A percentile compares a stretch with the other conserved stretches of the same genome.
Evolutionary conservation across 257 asterid species (phyloP).

Genomic region (Salvia splendens): DNA sequence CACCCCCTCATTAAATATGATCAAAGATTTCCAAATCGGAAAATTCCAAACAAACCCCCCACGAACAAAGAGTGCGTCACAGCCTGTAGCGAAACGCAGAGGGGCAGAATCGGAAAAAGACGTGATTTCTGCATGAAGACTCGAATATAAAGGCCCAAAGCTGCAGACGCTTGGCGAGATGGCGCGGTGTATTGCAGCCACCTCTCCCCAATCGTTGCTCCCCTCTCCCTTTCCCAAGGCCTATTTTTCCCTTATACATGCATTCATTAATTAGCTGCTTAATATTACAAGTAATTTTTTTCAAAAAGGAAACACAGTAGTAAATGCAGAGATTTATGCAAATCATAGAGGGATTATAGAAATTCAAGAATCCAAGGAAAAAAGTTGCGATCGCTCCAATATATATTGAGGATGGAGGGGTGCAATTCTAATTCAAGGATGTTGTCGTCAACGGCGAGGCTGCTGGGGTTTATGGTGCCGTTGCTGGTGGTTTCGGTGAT

Average conservation of each 20-base stretch:
- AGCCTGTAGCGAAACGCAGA: slow-evolving; percentile 13
- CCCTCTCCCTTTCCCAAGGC: slow-evolving; percentile 12
- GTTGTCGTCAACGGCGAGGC: slow-evolving; percentile 45
- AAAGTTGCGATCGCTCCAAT: not conserved
- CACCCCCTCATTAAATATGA: not conserved
- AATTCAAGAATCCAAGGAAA: slow-evolving; percentile 23
- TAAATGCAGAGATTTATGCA: not conserved
- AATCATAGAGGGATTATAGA: not conserved
- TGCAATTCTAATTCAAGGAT: slow-evolving; percentile 27
- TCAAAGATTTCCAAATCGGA: not conserved
- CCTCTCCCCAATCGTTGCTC: slow-evolving; percentile 45
- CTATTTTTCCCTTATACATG: slow-evolving; percentile 14
- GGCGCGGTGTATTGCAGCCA: slow-evolving; percentile 54
- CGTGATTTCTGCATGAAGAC: slow-evolving; percentile 58
- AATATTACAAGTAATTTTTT: not conserved
- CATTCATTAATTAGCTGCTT: slow-evolving; percentile 4
- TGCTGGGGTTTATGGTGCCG: slow-evolving; percentile 50
- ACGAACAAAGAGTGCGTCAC: not conserved
- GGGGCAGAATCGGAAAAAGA: slow-evolving; percentile 36
- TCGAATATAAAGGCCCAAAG: slow-evolving; percentile 46
- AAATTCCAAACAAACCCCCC: not conserved
- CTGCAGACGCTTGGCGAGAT: slow-evolving; percentile 68
- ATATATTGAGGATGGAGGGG: slow-evolving; percentile 32
- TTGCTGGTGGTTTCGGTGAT: slow-evolving; percentile 44
- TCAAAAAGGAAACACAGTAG: not conserved